These are phyloP conservation scores for Vanrija pseudolonga DNA, from an alignment of 1,284 basidiomycete genomes.

Conservation along the genomic window DNA sequence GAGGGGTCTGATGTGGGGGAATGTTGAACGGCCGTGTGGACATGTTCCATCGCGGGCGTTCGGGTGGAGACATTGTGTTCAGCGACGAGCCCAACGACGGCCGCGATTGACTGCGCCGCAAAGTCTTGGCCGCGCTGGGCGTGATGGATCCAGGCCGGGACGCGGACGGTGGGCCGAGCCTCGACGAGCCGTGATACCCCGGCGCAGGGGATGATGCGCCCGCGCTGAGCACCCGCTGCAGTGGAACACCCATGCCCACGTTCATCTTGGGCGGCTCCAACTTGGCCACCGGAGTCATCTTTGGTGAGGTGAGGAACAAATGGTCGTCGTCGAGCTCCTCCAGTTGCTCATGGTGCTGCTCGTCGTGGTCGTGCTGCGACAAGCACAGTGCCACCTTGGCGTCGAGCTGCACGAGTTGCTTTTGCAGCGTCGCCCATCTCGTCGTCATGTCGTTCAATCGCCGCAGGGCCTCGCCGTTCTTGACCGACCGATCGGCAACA, in stretches of 20 bases:
- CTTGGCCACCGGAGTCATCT: background rate
- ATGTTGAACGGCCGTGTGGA: conserved; percentile 11
- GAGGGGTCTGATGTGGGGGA: background rate
- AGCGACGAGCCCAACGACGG: background rate
- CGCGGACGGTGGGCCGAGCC: background rate
- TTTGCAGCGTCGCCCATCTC: conserved; percentile 26
- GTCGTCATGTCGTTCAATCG: conserved; percentile 49
- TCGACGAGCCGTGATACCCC: background rate
- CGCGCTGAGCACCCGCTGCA: conserved; percentile 8
- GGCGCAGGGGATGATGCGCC: conserved; percentile 2
- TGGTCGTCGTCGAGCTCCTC: conserved; percentile 26
- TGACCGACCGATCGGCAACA: conserved; percentile 80
- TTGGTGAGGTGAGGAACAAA: background rate
- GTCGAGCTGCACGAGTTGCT: conserved; percentile 33
- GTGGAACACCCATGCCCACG: background rate
- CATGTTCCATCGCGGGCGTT: conserved; percentile 29
- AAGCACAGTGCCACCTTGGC: conserved; percentile 23
- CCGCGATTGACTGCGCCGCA: conserved; percentile 2
- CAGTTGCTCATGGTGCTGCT: conserved; percentile 7
- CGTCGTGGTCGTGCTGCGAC: conserved; percentile 21
- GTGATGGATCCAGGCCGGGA: conserved; percentile 3
- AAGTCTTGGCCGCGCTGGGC: conserved; percentile 1
- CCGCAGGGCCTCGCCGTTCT: conserved; percentile 88
- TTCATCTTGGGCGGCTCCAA: background rate
- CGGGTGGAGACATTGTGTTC: background rate